Conservation (phyloP, 306 rosid genomes). For the Adenanthera pavonina region DNA sequence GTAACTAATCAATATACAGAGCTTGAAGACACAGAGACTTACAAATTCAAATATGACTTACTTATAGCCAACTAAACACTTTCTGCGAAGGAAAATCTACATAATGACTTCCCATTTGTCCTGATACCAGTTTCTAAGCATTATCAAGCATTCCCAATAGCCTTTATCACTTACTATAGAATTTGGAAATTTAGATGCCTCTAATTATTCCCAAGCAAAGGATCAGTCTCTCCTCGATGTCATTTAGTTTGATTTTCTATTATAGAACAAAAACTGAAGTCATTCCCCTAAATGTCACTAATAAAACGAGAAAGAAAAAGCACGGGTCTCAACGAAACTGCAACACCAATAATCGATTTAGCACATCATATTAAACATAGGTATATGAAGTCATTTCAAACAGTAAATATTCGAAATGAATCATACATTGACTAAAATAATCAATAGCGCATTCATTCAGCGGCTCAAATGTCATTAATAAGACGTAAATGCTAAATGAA, state of each 20-base stretch:
- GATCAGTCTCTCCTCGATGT: not conserved
- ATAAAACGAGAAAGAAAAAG: not conserved
- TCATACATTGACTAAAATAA: not conserved
- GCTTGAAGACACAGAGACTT: conserved; percentile 22
- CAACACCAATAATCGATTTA: not conserved
- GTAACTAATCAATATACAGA: conserved; percentile 32
- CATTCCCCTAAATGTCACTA: not conserved
- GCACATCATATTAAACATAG: not conserved
- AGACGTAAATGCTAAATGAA: not conserved
- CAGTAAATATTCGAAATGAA: not conserved
- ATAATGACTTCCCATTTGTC: not conserved
- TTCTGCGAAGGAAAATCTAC: not conserved
- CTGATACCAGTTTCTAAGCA: not conserved
- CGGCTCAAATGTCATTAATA: not conserved
- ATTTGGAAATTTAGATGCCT: not conserved
- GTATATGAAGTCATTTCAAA: not conserved
- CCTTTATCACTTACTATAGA: not conserved
- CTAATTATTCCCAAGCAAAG: not conserved
- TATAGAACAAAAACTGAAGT: not conserved
- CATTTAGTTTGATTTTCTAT: not conserved
- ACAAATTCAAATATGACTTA: not conserved
- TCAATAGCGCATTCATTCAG: not conserved
- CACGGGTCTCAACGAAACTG: not conserved
- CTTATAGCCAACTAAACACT: not conserved
- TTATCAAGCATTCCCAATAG: conserved; percentile 5